Base-by-base conservation (phyloP, 148 eudicot genomes). In the Mesembryanthemum crystallinum region DNA sequence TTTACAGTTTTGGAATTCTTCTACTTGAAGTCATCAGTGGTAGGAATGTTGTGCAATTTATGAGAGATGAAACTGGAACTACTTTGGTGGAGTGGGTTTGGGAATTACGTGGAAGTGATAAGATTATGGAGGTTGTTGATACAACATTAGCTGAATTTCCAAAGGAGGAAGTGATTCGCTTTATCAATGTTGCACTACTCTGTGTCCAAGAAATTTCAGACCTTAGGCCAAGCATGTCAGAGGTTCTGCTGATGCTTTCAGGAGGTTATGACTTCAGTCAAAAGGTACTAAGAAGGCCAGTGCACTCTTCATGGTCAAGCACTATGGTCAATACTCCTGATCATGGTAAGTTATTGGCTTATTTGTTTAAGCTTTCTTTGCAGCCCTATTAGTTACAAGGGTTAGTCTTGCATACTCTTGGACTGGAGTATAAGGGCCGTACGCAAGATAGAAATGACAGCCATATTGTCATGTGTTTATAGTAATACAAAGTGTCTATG, bases 1-100 rank as follows among this genome's bases (percentile, higher is more conserved):
- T 90, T 27, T 90, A 88, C 65, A 79, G 89, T 29, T 88, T 90
- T 77, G 92, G 95, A 57, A 80, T 88, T 23, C 85, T 90, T 63
- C 18, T 87, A 13, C 90, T 90, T 45, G 95, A 90, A 79, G 82
- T 90, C 43, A 59, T 88, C 27, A 88, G 88, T 60, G 92, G 92
- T 49, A 78, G 68, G 80, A 80, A 39, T 29, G 60, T 30, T 21
- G 4, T 0, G 1, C 28, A 63, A 17, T 45, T 45, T 62, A 1
- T 2, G 61, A 17, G 17, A 29, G 71, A 64, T 23, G 47, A 12
- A 24, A 49, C 3, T 14, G 77, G 27, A 27, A 37, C 45, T 27
- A 58, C 81, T 75, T 81, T 90, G 42, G 84, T 90, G 63, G 86
- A 81, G 76, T 86, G 90, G 92, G 90, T 86, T 73, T 87, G 90